A percentile compares a stretch with the other conserved stretches of the same genome.
These are phyloP conservation scores for Cryptococcus amylolentus DNA, from an alignment of 1,284 basidiomycete species.

Conservation along the genomic window DNA sequence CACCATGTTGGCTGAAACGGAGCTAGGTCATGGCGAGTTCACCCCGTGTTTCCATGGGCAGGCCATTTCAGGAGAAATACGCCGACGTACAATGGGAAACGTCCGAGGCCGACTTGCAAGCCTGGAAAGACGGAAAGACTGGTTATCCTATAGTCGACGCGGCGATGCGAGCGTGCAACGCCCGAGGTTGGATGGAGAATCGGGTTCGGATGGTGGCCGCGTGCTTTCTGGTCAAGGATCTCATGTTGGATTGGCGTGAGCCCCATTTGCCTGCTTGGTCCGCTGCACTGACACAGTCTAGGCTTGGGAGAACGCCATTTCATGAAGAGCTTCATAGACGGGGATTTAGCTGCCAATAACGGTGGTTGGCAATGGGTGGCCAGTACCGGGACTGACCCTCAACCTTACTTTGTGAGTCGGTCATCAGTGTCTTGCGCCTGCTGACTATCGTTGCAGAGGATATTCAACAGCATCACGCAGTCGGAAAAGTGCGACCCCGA, in stretches of 20 bases:
- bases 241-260: slow-evolving; percentile 92
- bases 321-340: slow-evolving; percentile 82
- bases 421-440: slow-evolving; percentile 65
- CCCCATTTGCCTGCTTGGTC: too few relatives aligned
- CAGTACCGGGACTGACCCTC: slow-evolving; percentile 63
- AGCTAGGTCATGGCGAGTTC: slow-evolving; percentile 67
- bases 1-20: background rate
- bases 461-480: slow-evolving; percentile 54
- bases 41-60: slow-evolving; percentile 68
- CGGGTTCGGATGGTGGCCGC: slow-evolving; percentile 81
- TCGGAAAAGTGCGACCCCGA: slow-evolving; percentile 67
- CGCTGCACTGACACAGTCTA: background rate
- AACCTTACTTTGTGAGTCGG: slow-evolving; percentile 69
- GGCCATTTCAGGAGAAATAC: slow-evolving; percentile 66
- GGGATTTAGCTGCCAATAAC: slow-evolving; percentile 84
- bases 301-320: slow-evolving; percentile 61
- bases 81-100: slow-evolving; percentile 72
- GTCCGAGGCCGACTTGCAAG: slow-evolving; percentile 59
- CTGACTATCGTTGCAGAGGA: slow-evolving; percentile 32
- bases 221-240: slow-evolving; percentile 77
- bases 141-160: slow-evolving; percentile 91
- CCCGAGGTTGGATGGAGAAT: slow-evolving; percentile 78
- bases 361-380: slow-evolving; percentile 61
- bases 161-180: slow-evolving; percentile 74
- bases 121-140: slow-evolving; percentile 82